Evolutionary conservation across 148 eudicot species (phyloP).

Genomic region (Rhododendron mucronatum): DNA sequence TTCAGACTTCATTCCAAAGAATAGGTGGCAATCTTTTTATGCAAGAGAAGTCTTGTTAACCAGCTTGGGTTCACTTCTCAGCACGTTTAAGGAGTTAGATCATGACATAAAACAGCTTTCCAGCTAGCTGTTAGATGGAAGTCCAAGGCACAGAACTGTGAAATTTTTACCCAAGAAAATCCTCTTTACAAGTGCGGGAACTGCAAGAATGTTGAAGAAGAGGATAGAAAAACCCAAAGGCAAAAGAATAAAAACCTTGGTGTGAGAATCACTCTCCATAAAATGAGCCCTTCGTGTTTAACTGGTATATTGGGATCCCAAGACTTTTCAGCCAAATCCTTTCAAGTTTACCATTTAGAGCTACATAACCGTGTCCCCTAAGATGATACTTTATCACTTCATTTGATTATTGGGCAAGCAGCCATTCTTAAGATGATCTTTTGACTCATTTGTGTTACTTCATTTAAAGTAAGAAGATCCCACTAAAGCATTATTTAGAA

Average conservation of each 20-base stretch:
- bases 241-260: not conserved
- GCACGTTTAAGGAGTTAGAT: not conserved
- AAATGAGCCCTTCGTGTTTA: not conserved
- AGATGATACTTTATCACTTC: no score
- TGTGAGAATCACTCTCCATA: not conserved
- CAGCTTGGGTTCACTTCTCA: not conserved
- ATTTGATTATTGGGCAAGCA: not conserved
- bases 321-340: not conserved
- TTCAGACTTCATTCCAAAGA: not conserved
- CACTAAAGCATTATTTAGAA: not conserved
- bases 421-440: not conserved
- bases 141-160: not conserved
- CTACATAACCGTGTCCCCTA: not conserved
- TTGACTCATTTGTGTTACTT: not conserved
- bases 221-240: not conserved
- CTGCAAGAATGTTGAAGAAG: not conserved
- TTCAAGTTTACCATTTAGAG: not conserved
- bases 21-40: not conserved
- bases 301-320: not conserved
- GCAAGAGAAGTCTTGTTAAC: not conserved
- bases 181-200: not conserved
- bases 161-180: not conserved
- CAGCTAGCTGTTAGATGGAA: not conserved
- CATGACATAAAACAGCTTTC: not conserved
- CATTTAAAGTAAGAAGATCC: not conserved